These are phyloP conservation scores for Termitomyces sp. DNA, from an alignment of 768 basidiomycete species.

Conservation along the genomic window DNA sequence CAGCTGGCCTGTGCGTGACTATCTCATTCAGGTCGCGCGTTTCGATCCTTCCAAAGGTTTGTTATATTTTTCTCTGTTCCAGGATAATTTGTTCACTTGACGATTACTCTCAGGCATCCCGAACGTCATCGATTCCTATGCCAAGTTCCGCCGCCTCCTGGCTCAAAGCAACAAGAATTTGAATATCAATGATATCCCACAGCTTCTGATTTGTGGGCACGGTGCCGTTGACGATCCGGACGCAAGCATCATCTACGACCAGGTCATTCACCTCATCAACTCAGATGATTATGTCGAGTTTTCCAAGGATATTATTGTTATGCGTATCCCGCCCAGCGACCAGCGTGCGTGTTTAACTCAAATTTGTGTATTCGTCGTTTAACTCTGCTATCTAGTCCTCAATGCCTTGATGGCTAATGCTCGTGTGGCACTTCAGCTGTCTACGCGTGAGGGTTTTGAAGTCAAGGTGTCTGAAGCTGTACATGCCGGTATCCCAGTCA, in stretches of 20 bases:
- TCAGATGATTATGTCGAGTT: slow-evolving; percentile 47
- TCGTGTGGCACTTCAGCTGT: slow-evolving; percentile 87
- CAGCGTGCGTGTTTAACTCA: slow-evolving; percentile 49
- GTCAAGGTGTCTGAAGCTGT: slow-evolving; percentile 97
- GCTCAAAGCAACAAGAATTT: slow-evolving; percentile 34
- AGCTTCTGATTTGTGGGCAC: slow-evolving; percentile 82
- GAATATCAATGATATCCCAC: slow-evolving; percentile 52
- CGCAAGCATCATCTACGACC: slow-evolving; percentile 87
- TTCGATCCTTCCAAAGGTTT: slow-evolving; percentile 75
- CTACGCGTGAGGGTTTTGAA: slow-evolving; percentile 93
- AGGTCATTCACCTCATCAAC: slow-evolving; percentile 57
- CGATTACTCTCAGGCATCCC: slow-evolving; percentile 63
- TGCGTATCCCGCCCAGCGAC: slow-evolving; percentile 78
- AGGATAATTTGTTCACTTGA: background rate
- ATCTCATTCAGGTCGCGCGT: slow-evolving; percentile 88
- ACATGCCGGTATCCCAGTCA: slow-evolving; percentile 81
- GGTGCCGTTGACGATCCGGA: slow-evolving; percentile 95
- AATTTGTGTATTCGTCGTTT: background rate
- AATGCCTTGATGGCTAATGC: slow-evolving; percentile 87
- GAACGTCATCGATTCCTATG: slow-evolving; percentile 83
- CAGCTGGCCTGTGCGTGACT: slow-evolving; percentile 75
- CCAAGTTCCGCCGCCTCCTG: slow-evolving; percentile 70
- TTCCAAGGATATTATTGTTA: slow-evolving; percentile 64
- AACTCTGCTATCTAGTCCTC: slow-evolving; percentile 45
- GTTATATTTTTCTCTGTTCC: background rate